phyloP scores from a whole-genome alignment of 2,329 filamentous ascomycete species.

The Cercospora nicotianae region DNA sequence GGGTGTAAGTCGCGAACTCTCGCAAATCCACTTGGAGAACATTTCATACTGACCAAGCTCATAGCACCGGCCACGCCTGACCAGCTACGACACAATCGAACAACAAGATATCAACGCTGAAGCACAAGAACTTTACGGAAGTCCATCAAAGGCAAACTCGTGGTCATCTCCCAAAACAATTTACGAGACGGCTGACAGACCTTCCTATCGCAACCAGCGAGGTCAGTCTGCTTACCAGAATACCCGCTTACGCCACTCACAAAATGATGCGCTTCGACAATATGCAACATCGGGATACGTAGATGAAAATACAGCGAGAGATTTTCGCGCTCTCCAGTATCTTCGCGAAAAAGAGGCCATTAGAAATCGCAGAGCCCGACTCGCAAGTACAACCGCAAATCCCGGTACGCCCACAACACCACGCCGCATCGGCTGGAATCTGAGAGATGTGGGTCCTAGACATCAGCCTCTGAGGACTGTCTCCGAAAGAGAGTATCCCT shows the following conservation, averaged over 20 bases:
- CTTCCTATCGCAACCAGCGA: background rate
- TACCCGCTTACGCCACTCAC: background rate
- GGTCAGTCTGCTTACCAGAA: background rate
- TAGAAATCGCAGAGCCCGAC: background rate
- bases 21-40: background rate
- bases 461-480: background rate
- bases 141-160: background rate
- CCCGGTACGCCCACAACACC: background rate
- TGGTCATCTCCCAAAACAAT: background rate
- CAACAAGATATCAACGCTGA: background rate
- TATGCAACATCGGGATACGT: background rate
- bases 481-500: background rate
- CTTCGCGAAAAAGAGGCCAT: background rate
- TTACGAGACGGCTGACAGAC: background rate
- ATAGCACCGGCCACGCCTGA: background rate
- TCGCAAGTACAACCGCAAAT: background rate
- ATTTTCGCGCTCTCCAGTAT: background rate
- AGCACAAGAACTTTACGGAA: background rate
- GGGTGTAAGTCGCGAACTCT: background rate
- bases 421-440: background rate
- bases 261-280: background rate
- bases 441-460: background rate
- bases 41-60: background rate
- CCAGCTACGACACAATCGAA: background rate
- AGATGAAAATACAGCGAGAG: background rate